Evolutionary conservation across 306 rosid genomes (phyloP).

Genomic region (Begonia loranthoides): DNA sequence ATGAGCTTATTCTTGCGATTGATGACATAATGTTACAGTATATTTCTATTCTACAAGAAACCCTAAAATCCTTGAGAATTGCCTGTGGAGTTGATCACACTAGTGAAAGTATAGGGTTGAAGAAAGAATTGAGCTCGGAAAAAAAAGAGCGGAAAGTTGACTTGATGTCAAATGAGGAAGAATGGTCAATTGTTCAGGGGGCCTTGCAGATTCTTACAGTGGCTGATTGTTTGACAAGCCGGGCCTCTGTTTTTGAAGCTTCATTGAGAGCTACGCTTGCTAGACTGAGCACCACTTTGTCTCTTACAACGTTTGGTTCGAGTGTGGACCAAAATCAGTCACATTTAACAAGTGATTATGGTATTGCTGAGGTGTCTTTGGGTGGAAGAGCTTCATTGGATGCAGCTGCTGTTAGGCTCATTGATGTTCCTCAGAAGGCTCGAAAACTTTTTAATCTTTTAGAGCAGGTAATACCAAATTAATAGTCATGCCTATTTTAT

Average conservation of each 20-base stretch:
- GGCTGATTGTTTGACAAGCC: slow-evolving; percentile 90
- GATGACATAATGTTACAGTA: slow-evolving; percentile 87
- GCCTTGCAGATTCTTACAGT: slow-evolving; percentile 95
- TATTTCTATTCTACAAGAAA: slow-evolving; percentile 80
- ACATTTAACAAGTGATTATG: slow-evolving; percentile 25
- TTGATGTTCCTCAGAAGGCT: slow-evolving; percentile 84
- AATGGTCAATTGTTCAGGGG: slow-evolving; percentile 99
- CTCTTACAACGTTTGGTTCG: slow-evolving; percentile 78
- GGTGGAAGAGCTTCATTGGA: slow-evolving; percentile 96
- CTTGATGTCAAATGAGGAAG: slow-evolving; percentile 78
- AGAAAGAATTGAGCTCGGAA: slow-evolving; percentile 52
- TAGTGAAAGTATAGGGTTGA: slow-evolving; percentile 42
- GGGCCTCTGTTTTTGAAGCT: slow-evolving; percentile 98
- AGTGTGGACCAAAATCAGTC: slow-evolving; percentile 60
- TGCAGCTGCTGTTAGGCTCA: slow-evolving; percentile 72
- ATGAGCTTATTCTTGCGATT: slow-evolving; percentile 80
- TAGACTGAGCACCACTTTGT: slow-evolving; percentile 74
- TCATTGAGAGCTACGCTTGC: slow-evolving; percentile 92
- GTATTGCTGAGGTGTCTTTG: slow-evolving; percentile 35
- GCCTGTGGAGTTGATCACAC: slow-evolving; percentile 88
- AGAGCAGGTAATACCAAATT: slow-evolving; percentile 49
- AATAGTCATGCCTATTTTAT: background rate
- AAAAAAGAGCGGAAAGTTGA: slow-evolving; percentile 81
- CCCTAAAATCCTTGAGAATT: slow-evolving; percentile 77
- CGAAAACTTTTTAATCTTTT: slow-evolving; percentile 81